Conservation (phyloP, 441 rosid genomes). For the Dalechampia spathulata region DNA sequence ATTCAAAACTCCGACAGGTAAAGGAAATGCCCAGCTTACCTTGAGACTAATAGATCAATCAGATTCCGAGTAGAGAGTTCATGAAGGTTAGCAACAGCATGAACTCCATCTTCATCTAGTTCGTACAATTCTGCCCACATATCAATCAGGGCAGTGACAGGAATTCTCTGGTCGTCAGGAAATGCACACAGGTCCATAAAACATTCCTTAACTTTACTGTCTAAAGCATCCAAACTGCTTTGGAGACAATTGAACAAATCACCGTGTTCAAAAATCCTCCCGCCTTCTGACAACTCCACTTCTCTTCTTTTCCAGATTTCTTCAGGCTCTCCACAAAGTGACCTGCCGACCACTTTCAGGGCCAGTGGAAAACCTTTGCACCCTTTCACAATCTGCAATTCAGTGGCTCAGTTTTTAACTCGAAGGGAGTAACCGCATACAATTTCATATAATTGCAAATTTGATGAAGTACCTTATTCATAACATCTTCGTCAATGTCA, state of each 20-base stretch:
- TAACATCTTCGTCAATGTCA: slow-evolving; percentile 19
- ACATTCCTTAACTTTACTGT: slow-evolving; percentile 28
- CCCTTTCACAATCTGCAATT: slow-evolving; percentile 62
- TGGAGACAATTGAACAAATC: slow-evolving; percentile 32
- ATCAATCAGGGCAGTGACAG: slow-evolving; percentile 42
- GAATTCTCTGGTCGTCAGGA: slow-evolving; percentile 53
- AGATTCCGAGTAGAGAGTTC: slow-evolving; percentile 35
- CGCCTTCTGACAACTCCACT: slow-evolving; percentile 27
- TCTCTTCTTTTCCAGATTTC: slow-evolving; percentile 29
- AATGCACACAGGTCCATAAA: slow-evolving; percentile 59
- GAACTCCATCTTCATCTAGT: slow-evolving; percentile 20
- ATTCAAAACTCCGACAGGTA: too few species aligned
- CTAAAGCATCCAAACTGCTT: slow-evolving; percentile 35
- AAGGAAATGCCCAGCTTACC: too few species aligned
- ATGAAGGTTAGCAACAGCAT: slow-evolving; percentile 28
- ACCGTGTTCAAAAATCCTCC: slow-evolving; percentile 15
- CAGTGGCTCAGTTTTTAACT: too few species aligned
- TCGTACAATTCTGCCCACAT: slow-evolving; percentile 49
- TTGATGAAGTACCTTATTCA: slow-evolving; percentile 29
- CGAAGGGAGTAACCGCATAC: neutral
- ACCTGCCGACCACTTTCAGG: slow-evolving; percentile 47
- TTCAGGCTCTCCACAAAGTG: slow-evolving; percentile 33
- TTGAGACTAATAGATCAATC: too few species aligned
- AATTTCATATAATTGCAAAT: neutral
- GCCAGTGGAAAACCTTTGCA: slow-evolving; percentile 67